These are phyloP conservation scores for Alternaria dauci DNA, from an alignment of 2,329 filamentous ascomycete species.

Conservation along the genomic window DNA sequence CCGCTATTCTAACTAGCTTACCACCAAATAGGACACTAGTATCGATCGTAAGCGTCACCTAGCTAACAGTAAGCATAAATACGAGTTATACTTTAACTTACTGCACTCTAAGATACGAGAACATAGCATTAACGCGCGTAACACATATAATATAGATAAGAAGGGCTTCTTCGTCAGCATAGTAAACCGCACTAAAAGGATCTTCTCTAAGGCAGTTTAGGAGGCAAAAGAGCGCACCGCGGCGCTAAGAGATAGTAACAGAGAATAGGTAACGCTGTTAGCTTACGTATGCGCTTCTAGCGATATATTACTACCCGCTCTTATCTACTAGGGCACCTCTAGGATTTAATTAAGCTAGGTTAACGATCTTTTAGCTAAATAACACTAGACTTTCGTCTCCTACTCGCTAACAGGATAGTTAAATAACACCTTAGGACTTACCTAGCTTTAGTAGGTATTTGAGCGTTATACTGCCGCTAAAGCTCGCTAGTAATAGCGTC, in stretches of 20 bases:
- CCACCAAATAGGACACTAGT: conserved; percentile 3
- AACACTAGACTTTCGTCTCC: neutral
- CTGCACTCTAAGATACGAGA: conserved; percentile 17
- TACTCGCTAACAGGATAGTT: neutral
- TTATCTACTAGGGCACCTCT: conserved; percentile 14
- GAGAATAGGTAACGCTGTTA: conserved; percentile 17
- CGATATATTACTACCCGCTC: conserved; percentile 9
- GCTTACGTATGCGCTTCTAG: conserved; percentile 23
- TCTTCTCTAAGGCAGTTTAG: conserved; percentile 3
- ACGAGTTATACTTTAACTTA: conserved; percentile 17
- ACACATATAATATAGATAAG: conserved; percentile 25
- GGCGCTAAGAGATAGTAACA: conserved; percentile 11
- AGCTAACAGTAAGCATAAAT: conserved; percentile 11
- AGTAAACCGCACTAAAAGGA: conserved; percentile 3
- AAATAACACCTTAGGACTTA: neutral
- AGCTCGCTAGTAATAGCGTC: neutral
- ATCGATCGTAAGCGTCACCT: conserved; percentile 11
- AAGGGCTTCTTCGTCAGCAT: conserved; percentile 14
- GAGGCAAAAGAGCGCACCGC: neutral
- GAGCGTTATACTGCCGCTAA: neutral
- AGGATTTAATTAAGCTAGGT: conserved; percentile 15
- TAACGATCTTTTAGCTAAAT: neutral
- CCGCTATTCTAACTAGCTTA: conserved; percentile 7
- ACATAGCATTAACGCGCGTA: conserved; percentile 6
- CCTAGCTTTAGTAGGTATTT: neutral